Evolutionary conservation across 176 grass and related monocot species (phyloP), one percentile per base, ranked within the genome.

Genomic region (Saccharum spontaneum): DNA sequence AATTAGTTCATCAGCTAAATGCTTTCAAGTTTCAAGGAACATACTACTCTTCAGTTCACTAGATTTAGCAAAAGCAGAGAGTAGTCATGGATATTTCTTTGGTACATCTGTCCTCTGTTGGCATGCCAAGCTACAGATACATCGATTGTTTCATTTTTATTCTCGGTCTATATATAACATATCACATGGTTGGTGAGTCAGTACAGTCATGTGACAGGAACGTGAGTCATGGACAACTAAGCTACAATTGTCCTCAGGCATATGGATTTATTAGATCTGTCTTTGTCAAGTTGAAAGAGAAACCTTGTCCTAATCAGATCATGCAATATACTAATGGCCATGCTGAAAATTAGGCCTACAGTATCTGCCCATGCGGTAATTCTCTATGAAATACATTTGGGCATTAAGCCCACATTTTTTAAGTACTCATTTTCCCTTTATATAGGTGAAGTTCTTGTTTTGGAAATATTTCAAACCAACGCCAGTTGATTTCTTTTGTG

Each of bases 201-300:
- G 68, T 1, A 66, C 84, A 80, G 69, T 82, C 61, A 82, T 76
- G 79, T 87, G 78, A 24, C 1, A 31, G 69, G 34, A 76, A 87
- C 64, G 61, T 77, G 67, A 26, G 14, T 48, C 66, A 63, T 26
- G 63, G 73, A 37, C 72, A 87, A 77, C 15, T 18, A 23, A 23
- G 8, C 20, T 69, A 54, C 50, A 69, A 31, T 37, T 81, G 40
- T 67, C 75, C 59, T 9, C 4, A 49, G 57, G 23, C 70, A 64
- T 50, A 39, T 5, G 45, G 11, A 72, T 72, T 52, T 34, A 67
- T 52, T 34, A 57, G 81, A 79, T 89, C 36, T 84, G 17, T 44
- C 50, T 34, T 79, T 78, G n/a, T 83, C 10, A 24, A 68, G 20
- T 28, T 23, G 14, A 73, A 85, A 75, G 82, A 57, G 10, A 73